Evolutionary conservation across 495 filamentous ascomycete genomes (phyloP), one percentile per base, ranked within the genome.

Genomic region (Xylaria cubensis): DNA sequence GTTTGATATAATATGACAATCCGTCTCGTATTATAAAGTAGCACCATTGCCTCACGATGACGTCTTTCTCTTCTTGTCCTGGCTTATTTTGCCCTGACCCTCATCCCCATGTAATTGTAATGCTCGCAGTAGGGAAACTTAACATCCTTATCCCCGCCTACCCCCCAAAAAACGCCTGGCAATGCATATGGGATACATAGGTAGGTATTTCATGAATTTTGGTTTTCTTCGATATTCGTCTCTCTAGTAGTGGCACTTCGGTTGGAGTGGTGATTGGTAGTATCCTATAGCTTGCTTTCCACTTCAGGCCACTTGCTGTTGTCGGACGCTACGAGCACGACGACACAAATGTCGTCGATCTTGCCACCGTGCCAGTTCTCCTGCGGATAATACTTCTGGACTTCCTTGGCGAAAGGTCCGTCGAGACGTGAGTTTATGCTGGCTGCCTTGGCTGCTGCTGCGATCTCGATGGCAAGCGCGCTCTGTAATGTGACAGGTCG

Each of bases 401-500:
- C 94, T 80, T 97, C 95, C 79, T 91, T 96, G 12, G 96, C 94
- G 80, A 99, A 99, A 39, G 96, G 96, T 0, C 96, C 94, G 79
- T 99, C 93, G 51, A 92, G 81, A 69, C 90, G 92, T 21, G 84
- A 83, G 78, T 97, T 92, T 34, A 90, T 77, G 78, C 94, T 97
- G 19, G 94, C 95, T 17, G 86, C 79, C 80, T 98, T 98, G 5
- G 96, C 97, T 67, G 94, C 92, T 3, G 83, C 82, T 9, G 91
- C 91, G 59, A 98, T 90, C 29, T 92, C 89, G 3, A 90, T 86
- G 0, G 97, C 94, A 5, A 99, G 78, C n/a, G 90, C 79, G 62
- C 89, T 91, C 78, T 96, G 94, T 50, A 97, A 86, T n/a, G 84
- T 86, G 32, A 81, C 75, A 24, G 66, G 68, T 21, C 73, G 73